phyloP scores from a whole-genome alignment of 768 basidiomycete genomes.

The Pleurotus ostreatus region DNA sequence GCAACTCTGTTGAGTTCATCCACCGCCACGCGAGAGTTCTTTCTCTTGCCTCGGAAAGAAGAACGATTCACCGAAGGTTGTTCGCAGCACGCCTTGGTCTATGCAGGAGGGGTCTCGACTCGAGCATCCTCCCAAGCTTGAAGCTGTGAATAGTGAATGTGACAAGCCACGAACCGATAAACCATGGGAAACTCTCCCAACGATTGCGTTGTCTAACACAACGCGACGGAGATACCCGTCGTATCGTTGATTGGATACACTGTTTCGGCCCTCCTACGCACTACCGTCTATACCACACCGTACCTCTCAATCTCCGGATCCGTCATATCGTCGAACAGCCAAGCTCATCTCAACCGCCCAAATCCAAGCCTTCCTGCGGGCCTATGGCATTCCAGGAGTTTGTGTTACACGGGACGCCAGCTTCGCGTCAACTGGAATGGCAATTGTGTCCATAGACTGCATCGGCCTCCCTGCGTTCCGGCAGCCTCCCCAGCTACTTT shows the following conservation, averaged over 20 bases:
- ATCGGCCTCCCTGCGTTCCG: constrained; percentile 7
- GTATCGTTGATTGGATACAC: neutral
- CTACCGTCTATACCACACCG: neutral
- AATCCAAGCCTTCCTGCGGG: neutral
- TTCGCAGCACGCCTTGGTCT: too few species aligned
- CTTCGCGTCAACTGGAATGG: neutral
- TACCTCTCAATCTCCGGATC: constrained; percentile 9
- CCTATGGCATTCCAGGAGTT: constrained; percentile 5
- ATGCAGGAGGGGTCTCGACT: too few species aligned
- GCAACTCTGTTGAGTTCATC: neutral
- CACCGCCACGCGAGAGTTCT: neutral
- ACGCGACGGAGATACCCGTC: neutral
- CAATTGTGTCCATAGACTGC: neutral
- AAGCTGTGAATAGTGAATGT: too few species aligned
- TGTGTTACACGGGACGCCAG: constrained; percentile 1
- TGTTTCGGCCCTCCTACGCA: constrained; percentile 8
- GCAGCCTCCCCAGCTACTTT: neutral
- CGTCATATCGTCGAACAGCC: neutral
- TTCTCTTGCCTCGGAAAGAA: neutral
- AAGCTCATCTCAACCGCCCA: neutral
- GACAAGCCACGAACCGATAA: neutral
- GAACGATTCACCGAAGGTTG: neutral
- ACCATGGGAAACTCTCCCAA: neutral
- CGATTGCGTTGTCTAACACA: neutral
- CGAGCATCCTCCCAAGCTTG: too few species aligned